These are phyloP conservation scores for Grosmannia clavigera DNA, from an alignment of 2,329 filamentous ascomycete genomes.

Conservation along the genomic window DNA sequence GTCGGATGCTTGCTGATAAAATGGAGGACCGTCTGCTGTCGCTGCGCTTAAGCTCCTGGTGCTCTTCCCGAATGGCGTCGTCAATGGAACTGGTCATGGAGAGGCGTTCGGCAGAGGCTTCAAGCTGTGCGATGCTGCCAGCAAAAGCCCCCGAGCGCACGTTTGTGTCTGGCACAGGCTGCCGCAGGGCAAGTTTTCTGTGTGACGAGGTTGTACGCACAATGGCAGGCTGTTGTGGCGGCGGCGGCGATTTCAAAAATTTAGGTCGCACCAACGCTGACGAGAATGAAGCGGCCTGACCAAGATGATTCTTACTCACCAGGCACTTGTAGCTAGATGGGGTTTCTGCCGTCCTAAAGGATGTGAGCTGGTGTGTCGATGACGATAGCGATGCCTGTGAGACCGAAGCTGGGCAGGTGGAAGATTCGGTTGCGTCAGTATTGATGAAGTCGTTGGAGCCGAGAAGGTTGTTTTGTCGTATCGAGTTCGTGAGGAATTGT, in stretches of 20 bases:
- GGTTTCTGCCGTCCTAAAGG: neutral
- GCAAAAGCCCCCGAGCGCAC: conserved; percentile 48
- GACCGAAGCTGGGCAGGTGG: neutral
- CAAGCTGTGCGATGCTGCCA: conserved; percentile 59
- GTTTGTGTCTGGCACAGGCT: conserved; percentile 51
- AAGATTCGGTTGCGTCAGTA: neutral
- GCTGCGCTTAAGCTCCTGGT: conserved; percentile 56
- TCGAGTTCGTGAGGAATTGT: conserved; percentile 4
- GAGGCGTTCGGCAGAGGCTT: conserved; percentile 63
- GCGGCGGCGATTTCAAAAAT: neutral
- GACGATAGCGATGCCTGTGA: neutral
- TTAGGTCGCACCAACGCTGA: conserved; percentile 6
- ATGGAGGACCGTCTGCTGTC: conserved; percentile 56
- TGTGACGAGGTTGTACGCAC: conserved; percentile 34
- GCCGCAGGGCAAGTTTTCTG: conserved; percentile 33
- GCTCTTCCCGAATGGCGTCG: conserved; percentile 62
- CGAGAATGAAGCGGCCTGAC: neutral
- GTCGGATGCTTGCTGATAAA: conserved; percentile 28
- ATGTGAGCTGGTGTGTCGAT: neutral
- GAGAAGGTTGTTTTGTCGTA: neutral
- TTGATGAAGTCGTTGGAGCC: neutral
- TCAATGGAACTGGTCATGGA: conserved; percentile 65
- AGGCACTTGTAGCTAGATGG: neutral
- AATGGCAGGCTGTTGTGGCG: conserved; percentile 24
- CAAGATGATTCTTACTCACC: neutral